These are phyloP conservation scores for Myrica gale DNA, from an alignment of 306 rosid genomes.

Conservation along the genomic window DNA sequence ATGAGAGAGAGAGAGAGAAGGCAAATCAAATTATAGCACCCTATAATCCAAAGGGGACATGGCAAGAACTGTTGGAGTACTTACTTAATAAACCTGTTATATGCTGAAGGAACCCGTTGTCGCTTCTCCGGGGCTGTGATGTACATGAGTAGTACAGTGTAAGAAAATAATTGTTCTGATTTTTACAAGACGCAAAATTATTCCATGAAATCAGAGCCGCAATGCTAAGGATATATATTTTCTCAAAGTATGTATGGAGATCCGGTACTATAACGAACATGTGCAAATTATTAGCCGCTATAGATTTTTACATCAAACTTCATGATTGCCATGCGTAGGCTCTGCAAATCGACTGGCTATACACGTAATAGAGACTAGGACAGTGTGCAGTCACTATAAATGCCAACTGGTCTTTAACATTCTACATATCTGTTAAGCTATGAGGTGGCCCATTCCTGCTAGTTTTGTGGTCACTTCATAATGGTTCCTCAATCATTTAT, in stretches of 20 bases:
- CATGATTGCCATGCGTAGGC: not conserved
- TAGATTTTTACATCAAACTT: not conserved
- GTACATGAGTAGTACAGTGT: slow-evolving; percentile 6
- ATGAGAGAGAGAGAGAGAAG: not conserved
- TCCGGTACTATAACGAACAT: not conserved
- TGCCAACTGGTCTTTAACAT: slow-evolving; percentile 10
- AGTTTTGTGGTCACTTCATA: slow-evolving; percentile 4
- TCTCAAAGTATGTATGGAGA: no score
- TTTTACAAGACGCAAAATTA: not conserved
- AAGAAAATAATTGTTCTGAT: not conserved
- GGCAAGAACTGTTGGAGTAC: slow-evolving; percentile 25
- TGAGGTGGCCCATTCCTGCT: slow-evolving; percentile 7
- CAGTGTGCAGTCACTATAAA: not conserved
- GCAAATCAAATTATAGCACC: not conserved
- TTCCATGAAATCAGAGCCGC: not conserved
- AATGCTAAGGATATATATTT: not conserved
- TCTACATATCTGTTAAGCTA: slow-evolving; percentile 9
- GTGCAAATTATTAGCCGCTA: not conserved
- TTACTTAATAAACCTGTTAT: slow-evolving; percentile 92
- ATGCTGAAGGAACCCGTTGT: slow-evolving; percentile 98
- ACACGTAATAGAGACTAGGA: no score
- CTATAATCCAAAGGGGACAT: not conserved
- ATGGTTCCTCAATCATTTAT: slow-evolving; percentile 13
- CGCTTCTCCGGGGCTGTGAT: slow-evolving; percentile 91
- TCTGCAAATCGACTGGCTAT: no score